Evolutionary conservation across 1,284 basidiomycete genomes (phyloP), one percentile per base, ranked within the genome.

Genomic region (Pseudozyma thailandica): DNA sequence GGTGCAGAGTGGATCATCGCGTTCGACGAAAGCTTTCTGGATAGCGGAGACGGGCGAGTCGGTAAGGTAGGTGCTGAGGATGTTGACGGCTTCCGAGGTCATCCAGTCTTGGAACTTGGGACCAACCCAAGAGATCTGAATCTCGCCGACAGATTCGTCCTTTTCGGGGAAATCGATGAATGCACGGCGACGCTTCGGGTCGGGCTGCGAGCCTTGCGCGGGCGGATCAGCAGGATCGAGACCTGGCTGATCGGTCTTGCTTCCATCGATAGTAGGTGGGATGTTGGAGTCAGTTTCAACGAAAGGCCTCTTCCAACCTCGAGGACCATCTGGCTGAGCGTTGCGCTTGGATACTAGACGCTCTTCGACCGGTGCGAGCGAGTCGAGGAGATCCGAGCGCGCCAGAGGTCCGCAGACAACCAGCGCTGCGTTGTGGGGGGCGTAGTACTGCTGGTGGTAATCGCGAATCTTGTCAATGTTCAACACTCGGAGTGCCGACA

Each of bases 101-200:
- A 94, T 82, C 81, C 90, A 92, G 62, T 90, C 88, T 55, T 88
- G 88, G 15, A 89, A 88, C 44, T 89, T 82, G 30, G 91, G 92
- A 2, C 95, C 94, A 63, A 92, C 86, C 86, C 90, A 96, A 20
- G 86, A 88, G 56, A 97, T 87, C 43, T 88, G 86, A 7, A 98
- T 82, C 85, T 98, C 94, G 38, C 96, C 95, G 70, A 93, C 79
- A 59, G 91, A 93, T 85, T 98, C 96, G 82, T 98, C 95, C 83
- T 93, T 90, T 84, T 98, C 96, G n/a, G 96, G 96, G 79, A 99
- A 99, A 25, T 95, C 91, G 28, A 98, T 89, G 0, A 87, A 86
- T 57, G 90, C 87, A 64, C 87, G 88, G 16, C 77, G 70, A 21
- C 80, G 73, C 26, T 70, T 69, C 16, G 56, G 21, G 43, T 73